Evolutionary conservation across 495 filamentous ascomycete species (phyloP).

Genomic region (Hypoxylon perforatum): DNA sequence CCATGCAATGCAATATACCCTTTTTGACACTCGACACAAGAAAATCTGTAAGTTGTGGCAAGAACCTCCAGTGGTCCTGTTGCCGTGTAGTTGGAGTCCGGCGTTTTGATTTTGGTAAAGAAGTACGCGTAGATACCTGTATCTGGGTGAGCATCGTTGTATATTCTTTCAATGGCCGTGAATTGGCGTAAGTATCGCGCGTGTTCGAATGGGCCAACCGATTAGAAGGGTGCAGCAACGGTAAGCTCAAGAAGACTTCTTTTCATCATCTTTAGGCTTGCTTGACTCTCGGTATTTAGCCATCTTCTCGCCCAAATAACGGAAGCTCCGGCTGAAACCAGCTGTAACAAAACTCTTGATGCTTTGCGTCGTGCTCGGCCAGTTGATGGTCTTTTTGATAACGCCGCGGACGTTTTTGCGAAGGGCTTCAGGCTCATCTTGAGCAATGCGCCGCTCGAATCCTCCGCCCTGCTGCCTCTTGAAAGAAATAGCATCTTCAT

Average conservation of each 20-base stretch:
- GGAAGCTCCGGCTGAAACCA: slow-evolving; percentile 72
- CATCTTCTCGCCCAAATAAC: slow-evolving; percentile 87
- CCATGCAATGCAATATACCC: slow-evolving; percentile 32
- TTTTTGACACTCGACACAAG: slow-evolving; percentile 22
- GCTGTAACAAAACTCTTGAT: slow-evolving; percentile 83
- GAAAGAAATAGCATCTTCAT: slow-evolving; percentile 74
- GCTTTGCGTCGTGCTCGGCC: slow-evolving; percentile 88
- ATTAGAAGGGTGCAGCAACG: not conserved
- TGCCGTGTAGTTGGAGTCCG: slow-evolving; percentile 3
- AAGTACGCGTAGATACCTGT: not conserved
- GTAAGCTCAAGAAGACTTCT: slow-evolving; percentile 30
- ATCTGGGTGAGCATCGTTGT: not conserved
- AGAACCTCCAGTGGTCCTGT: not conserved
- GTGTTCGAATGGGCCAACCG: not conserved
- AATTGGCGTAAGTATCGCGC: not conserved
- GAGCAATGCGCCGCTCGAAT: slow-evolving; percentile 87
- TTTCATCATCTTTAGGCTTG: slow-evolving; percentile 28
- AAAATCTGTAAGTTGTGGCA: slow-evolving; percentile 14
- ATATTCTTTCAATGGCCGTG: not conserved
- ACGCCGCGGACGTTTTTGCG: slow-evolving; percentile 73
- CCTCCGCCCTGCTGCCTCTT: slow-evolving; percentile 79
- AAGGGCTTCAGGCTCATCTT: slow-evolving; percentile 71
- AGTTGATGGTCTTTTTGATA: slow-evolving; percentile 86
- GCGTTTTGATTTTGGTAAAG: not conserved
- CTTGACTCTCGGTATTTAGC: slow-evolving; percentile 70